These are phyloP conservation scores for Ogataea philodendri DNA, from an alignment of 805 yeast genomes.

Conservation along the genomic window DNA sequence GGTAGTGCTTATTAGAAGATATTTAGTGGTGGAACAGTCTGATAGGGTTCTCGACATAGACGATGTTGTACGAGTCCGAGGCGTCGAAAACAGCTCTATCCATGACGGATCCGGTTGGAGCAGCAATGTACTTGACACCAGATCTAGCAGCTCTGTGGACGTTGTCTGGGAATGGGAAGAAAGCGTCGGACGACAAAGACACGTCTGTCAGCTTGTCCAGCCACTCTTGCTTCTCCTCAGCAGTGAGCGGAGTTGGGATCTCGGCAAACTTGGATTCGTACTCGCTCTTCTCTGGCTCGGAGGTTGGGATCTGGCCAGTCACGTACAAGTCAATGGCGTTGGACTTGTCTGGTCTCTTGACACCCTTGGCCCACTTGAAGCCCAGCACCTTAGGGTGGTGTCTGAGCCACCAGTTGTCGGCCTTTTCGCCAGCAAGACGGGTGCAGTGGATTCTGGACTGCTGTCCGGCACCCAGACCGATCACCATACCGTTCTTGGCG, in stretches of 20 bases:
- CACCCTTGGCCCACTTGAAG: constrained; percentile 97
- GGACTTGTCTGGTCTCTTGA: constrained; percentile 97
- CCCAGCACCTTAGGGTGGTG: constrained; percentile 93
- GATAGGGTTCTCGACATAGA: constrained; percentile 95
- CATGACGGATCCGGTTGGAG: constrained; percentile 97
- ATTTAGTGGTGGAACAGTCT: constrained; percentile 93
- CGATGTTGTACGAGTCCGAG: constrained; percentile 86
- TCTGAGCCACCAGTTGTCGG: constrained; percentile 99
- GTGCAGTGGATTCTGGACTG: constrained; percentile 99
- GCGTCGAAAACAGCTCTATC: constrained; percentile 95
- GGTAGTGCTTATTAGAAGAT: constrained; percentile 1
- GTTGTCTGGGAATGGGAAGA: constrained; percentile 99
- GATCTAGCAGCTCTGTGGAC: constrained; percentile 96
- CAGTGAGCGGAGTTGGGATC: constrained; percentile 80
- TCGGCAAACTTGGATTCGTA: constrained; percentile 85
- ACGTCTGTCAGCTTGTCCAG: constrained; percentile 74
- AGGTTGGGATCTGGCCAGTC: constrained; percentile 83
- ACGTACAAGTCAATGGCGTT: constrained; percentile 96
- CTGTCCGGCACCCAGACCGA: constrained; percentile 99
- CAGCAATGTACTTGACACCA: constrained; percentile 94
- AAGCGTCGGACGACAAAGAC: constrained; percentile 94
- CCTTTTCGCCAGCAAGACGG: constrained; percentile 98
- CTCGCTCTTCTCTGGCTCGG: constrained; percentile 91
- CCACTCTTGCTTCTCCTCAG: constrained; percentile 87
- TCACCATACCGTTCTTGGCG: constrained; percentile 98